These are phyloP conservation scores for Nothophaeocryptopus gaeumannii DNA, from an alignment of 2,329 filamentous ascomycete species.

Conservation along the genomic window DNA sequence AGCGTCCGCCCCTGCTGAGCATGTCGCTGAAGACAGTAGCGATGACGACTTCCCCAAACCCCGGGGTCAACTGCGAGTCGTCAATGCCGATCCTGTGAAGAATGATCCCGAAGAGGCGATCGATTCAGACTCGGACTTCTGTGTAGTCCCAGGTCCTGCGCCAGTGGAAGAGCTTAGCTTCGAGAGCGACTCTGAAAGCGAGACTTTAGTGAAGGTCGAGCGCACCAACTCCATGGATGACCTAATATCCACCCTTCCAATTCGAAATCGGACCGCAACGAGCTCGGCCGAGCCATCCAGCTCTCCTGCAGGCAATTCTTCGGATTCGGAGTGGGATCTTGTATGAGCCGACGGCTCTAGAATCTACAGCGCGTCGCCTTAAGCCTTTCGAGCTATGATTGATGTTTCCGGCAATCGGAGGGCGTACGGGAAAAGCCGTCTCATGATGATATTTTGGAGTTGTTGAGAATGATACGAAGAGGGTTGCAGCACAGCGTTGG, in stretches of 20 bases:
- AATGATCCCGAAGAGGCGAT: background rate
- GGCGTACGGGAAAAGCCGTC: too few species aligned
- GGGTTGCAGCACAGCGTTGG: too few species aligned
- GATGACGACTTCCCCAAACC: too few species aligned
- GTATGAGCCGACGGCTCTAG: background rate
- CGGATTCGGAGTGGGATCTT: conserved; percentile 14
- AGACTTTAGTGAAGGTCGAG: conserved; percentile 13
- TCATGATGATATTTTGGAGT: too few species aligned
- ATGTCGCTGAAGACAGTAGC: background rate
- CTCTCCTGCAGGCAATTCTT: background rate
- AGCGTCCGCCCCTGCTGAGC: background rate
- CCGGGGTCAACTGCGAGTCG: too few species aligned
- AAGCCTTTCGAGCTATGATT: too few species aligned
- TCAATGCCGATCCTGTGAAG: background rate
- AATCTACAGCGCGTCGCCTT: too few species aligned
- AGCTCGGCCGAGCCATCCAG: background rate
- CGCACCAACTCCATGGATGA: background rate
- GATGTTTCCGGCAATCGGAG: too few species aligned
- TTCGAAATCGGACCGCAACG: conserved; percentile 2
- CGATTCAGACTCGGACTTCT: conserved; percentile 12
- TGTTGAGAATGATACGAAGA: too few species aligned
- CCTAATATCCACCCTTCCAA: background rate
- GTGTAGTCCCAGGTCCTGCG: conserved; percentile 6
- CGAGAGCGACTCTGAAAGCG: conserved; percentile 19
- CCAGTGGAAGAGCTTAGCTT: conserved; percentile 11